Evolutionary conservation across 371 early-diverging fungal species (phyloP).

Genomic region (Mucor racemosus): DNA sequence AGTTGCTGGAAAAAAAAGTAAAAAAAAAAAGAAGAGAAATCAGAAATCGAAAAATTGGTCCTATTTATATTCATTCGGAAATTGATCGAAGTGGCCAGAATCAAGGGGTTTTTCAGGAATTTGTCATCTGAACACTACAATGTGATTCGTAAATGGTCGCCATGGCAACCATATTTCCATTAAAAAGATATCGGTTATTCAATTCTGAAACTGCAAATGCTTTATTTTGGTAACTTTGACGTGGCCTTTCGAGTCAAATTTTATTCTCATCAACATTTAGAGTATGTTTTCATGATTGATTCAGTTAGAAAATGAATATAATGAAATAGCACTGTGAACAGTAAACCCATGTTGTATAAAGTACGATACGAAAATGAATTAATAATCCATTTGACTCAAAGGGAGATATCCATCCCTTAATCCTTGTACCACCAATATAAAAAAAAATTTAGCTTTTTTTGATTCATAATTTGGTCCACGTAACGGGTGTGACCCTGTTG

Average conservation of each 20-base stretch:
- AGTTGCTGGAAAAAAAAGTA: neutral
- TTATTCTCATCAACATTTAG: neutral
- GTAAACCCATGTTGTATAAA: neutral
- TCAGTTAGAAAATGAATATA: neutral
- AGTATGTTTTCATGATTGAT: neutral
- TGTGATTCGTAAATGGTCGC: constrained; percentile 7
- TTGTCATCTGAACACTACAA: neutral
- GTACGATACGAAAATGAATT: neutral
- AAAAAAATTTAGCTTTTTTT: neutral
- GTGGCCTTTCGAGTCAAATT: constrained; percentile 3
- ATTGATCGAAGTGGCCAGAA: constrained; percentile 4
- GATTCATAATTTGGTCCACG: neutral
- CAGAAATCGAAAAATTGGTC: neutral
- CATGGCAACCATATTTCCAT: constrained; percentile 20
- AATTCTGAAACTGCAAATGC: constrained; percentile 4
- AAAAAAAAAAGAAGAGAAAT: constrained; percentile 2
- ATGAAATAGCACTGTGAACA: neutral
- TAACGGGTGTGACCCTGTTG: constrained; percentile 5
- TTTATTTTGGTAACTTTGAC: constrained; percentile 2
- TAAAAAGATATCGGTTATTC: neutral
- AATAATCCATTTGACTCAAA: neutral
- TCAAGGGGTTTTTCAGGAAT: constrained; percentile 4
- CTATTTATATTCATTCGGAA: constrained; percentile 13
- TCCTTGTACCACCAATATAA: neutral
- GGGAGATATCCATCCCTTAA: neutral